A percentile compares a stretch with the other conserved stretches of the same genome.
phyloP scores from a whole-genome alignment of 441 rosid species.

The Populus tomentosa region DNA sequence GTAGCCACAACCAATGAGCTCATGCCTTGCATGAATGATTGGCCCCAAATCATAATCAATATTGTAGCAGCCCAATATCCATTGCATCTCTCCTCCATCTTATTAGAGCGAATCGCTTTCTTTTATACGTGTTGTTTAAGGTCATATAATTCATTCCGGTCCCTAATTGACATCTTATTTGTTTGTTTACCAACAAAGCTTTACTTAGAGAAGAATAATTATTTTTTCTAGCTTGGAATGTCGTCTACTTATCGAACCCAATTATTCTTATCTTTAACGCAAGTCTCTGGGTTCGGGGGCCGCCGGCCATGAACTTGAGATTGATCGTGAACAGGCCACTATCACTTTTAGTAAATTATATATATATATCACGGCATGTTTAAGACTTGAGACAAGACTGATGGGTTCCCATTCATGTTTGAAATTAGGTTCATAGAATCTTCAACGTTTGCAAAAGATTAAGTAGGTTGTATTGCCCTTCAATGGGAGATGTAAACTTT shows the following conservation, averaged over 20 bases:
- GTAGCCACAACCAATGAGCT: conserved; percentile 2
- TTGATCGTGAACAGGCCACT: neutral
- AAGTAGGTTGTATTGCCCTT: too few relatives aligned
- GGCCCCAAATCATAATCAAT: conserved; percentile 27
- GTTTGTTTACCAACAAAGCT: conserved; percentile 6
- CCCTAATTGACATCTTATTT: neutral
- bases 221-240: neutral
- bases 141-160: neutral
- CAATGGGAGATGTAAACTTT: too few relatives aligned
- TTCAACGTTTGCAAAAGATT: neutral
- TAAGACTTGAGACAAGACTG: neutral
- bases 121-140: conserved; percentile 5
- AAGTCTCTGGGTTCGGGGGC: neutral
- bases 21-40: conserved; percentile 8
- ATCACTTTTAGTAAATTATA: neutral
- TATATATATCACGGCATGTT: neutral
- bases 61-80: neutral
- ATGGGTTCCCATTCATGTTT: neutral
- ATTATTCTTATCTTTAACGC: neutral
- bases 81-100: neutral
- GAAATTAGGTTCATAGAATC: neutral
- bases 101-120: conserved; percentile 25
- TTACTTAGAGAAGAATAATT: neutral
- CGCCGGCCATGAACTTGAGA: neutral
- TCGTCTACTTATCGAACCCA: neutral